These are phyloP conservation scores for Debaryomyces hansenii DNA, from an alignment of 805 yeast genomes.

Conservation along the genomic window DNA sequence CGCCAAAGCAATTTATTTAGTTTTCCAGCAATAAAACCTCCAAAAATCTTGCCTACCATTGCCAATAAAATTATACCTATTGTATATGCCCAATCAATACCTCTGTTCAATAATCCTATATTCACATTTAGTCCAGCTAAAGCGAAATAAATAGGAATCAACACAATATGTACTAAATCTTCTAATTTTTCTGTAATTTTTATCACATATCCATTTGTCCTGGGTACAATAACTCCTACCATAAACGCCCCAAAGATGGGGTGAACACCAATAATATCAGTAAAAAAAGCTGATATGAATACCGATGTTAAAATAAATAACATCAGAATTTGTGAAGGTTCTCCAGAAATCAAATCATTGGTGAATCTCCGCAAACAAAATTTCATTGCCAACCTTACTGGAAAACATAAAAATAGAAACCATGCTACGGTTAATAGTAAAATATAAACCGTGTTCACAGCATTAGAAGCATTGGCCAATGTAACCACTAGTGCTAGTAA, in stretches of 20 bases:
- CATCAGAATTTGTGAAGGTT: slow-evolving; percentile 62
- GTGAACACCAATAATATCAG: slow-evolving; percentile 84
- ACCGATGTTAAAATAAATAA: slow-evolving; percentile 55
- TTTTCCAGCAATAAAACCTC: slow-evolving; percentile 67
- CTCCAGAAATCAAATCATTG: slow-evolving; percentile 57
- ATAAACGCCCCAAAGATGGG: slow-evolving; percentile 85
- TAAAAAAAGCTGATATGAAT: slow-evolving; percentile 70
- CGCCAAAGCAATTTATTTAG: slow-evolving; percentile 65
- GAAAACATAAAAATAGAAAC: slow-evolving; percentile 60
- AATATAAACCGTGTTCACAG: slow-evolving; percentile 69
- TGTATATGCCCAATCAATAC: slow-evolving; percentile 77
- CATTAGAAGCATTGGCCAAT: slow-evolving; percentile 69
- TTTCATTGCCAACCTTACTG: slow-evolving; percentile 51
- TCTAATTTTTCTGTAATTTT: slow-evolving; percentile 73
- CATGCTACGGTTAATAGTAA: slow-evolving; percentile 66
- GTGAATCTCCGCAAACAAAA: slow-evolving; percentile 46
- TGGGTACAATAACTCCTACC: slow-evolving; percentile 72
- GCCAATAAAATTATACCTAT: slow-evolving; percentile 69
- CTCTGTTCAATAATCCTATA: slow-evolving; percentile 60
- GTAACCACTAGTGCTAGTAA: slow-evolving; percentile 74
- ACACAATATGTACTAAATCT: slow-evolving; percentile 67
- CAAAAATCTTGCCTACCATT: slow-evolving; percentile 62
- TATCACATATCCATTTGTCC: slow-evolving; percentile 72
- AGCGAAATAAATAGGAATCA: slow-evolving; percentile 79
- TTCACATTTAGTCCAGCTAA: slow-evolving; percentile 74